Percentiles rank a stretch among this genome's conserved stretches.
Evolutionary conservation across 192 early-diverging fungal genomes (phyloP).

Genomic region (Funneliformis geosporum): DNA sequence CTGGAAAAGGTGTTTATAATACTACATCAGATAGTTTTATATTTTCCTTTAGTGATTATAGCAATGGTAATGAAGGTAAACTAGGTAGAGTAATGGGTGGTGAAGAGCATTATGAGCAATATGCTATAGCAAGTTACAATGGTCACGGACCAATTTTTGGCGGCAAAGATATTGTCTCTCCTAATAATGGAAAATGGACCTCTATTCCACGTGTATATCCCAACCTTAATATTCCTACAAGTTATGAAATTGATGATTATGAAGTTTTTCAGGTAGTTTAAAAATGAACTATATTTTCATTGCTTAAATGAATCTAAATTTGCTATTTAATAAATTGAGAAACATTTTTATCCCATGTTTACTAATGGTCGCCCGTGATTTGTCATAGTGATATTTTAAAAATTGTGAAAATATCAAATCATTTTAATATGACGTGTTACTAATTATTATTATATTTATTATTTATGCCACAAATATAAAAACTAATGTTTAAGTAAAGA

Average conservation of each 20-base stretch:
- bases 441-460: too few relatives aligned
- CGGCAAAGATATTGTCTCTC: too few relatives aligned
- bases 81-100: neutral
- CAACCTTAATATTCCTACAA: neutral
- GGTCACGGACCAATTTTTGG: neutral
- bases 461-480: too few relatives aligned
- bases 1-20: neutral
- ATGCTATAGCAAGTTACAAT: neutral
- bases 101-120: neutral
- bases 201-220: neutral
- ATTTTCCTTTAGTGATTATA: neutral
- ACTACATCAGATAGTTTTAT: neutral
- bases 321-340: too few relatives aligned
- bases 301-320: too few relatives aligned
- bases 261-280: neutral
- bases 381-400: too few relatives aligned
- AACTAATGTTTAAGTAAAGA: too few relatives aligned
- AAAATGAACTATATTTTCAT: too few relatives aligned
- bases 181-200: neutral
- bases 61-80: neutral
- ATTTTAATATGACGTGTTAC: too few relatives aligned
- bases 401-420: too few relatives aligned
- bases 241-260: neutral
- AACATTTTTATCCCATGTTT: too few relatives aligned
- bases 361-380: too few relatives aligned